These are phyloP conservation scores for Vigna hirtella DNA, from an alignment of 306 rosid genomes.

Conservation along the genomic window DNA sequence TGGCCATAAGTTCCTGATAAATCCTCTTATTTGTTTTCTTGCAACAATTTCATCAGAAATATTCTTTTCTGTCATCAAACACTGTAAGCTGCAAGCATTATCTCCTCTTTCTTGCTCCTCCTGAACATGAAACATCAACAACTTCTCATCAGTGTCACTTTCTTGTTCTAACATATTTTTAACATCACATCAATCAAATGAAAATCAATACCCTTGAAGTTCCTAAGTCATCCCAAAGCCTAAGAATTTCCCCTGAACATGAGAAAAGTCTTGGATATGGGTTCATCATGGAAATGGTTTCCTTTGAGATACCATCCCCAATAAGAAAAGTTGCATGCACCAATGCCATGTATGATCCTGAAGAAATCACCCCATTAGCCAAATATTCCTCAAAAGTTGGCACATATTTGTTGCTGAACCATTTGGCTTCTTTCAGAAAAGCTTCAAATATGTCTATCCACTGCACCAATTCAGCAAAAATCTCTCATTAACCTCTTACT, in stretches of 20 bases:
- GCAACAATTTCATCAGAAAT: constrained; percentile 42
- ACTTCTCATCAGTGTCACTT: not conserved
- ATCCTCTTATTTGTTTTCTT: constrained; percentile 42
- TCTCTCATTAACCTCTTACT: constrained; percentile 9
- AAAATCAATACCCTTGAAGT: constrained; percentile 49
- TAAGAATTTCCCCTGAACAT: constrained; percentile 55
- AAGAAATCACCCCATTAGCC: constrained; percentile 53
- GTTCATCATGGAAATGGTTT: constrained; percentile 48
- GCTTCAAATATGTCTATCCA: constrained; percentile 63
- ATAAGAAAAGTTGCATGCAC: constrained; percentile 56
- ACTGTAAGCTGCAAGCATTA: constrained; percentile 49
- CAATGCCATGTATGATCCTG: constrained; percentile 59
- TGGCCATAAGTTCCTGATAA: constrained; percentile 46
- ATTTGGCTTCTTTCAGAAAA: constrained; percentile 57
- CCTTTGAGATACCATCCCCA: constrained; percentile 45
- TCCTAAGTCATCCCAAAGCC: constrained; percentile 62
- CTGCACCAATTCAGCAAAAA: constrained; percentile 41
- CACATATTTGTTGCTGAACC: constrained; percentile 44
- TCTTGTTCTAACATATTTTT: not conserved
- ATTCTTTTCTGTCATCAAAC: constrained; percentile 41
- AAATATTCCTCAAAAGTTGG: constrained; percentile 48
- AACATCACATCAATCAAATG: too few relatives aligned
- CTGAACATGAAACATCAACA: constrained; percentile 31
- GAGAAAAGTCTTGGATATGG: constrained; percentile 55
- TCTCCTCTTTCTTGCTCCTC: constrained; percentile 61